Evolutionary conservation across 805 yeast genomes (phyloP).

Genomic region (Candida sithepensis): DNA sequence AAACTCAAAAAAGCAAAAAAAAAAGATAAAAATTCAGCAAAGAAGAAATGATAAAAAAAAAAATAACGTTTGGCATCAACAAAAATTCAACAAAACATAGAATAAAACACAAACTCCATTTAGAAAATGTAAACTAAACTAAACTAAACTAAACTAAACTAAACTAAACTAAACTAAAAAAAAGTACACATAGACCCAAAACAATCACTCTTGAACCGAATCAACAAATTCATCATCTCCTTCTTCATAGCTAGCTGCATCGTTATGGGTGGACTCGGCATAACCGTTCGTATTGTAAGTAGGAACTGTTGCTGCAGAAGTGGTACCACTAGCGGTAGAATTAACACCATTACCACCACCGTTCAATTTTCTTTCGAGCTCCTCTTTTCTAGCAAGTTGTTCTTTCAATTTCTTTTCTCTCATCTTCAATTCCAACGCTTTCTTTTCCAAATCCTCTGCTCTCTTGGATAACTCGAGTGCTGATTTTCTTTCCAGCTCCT

Average conservation of each 20-base stretch:
- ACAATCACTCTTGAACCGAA: neutral
- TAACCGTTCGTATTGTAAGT: neutral
- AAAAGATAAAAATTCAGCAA: too few species aligned
- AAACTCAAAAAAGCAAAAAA: too few species aligned
- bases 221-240: constrained; percentile 16
- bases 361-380: constrained; percentile 5
- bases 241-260: constrained; percentile 16
- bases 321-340: too few species aligned
- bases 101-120: neutral
- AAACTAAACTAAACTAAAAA: neutral
- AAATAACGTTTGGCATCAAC: too few species aligned
- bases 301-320: too few species aligned
- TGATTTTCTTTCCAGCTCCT: constrained; percentile 73
- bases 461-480: constrained; percentile 69
- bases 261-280: neutral
- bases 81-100: too few species aligned
- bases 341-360: constrained; percentile 5
- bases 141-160: too few species aligned
- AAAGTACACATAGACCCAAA: neutral
- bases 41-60: too few species aligned
- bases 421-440: constrained; percentile 67
- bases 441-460: constrained; percentile 73
- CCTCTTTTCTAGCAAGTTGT: constrained; percentile 25
- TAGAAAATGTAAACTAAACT: too few species aligned
- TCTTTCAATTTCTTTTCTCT: constrained; percentile 56